These are phyloP conservation scores for Pseudovirgaria hyperparasitica DNA, from an alignment of 2,329 filamentous ascomycete species.

Conservation along the genomic window DNA sequence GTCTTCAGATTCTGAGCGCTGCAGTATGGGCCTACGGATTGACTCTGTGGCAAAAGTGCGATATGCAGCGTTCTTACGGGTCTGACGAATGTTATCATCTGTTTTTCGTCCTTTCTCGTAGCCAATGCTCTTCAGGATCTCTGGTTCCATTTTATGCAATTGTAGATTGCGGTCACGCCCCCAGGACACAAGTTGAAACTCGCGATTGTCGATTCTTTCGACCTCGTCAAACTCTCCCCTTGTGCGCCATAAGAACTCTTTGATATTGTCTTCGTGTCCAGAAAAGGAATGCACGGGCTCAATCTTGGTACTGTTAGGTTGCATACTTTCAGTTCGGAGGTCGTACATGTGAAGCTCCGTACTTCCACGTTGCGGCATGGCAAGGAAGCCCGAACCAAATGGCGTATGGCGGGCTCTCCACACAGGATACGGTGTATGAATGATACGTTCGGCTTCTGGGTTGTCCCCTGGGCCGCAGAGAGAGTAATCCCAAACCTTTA, in stretches of 20 bases:
- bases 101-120: constrained; percentile 56
- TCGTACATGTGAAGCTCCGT: constrained; percentile 79
- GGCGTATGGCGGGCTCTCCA: constrained; percentile 88
- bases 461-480: constrained; percentile 38
- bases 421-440: constrained; percentile 72
- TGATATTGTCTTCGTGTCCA: constrained; percentile 49
- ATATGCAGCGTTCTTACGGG: constrained; percentile 73
- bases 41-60: constrained; percentile 80
- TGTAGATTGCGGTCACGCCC: constrained; percentile 74
- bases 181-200: constrained; percentile 91
- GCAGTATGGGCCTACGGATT: too few relatives aligned
- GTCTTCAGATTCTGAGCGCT: too few relatives aligned
- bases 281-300: constrained; percentile 38
- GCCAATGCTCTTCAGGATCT: constrained; percentile 55
- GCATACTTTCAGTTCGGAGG: constrained; percentile 36
- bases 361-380: constrained; percentile 85
- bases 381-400: constrained; percentile 73
- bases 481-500: constrained; percentile 84
- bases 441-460: constrained; percentile 55
- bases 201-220: constrained; percentile 67
- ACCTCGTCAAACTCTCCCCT: constrained; percentile 51
- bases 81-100: too few relatives aligned
- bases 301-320: constrained; percentile 16
- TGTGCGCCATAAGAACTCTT: constrained; percentile 82
- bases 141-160: constrained; percentile 58